Conservation (phyloP, 345 rosid genomes). For the Lenwebbia sp. region DNA sequence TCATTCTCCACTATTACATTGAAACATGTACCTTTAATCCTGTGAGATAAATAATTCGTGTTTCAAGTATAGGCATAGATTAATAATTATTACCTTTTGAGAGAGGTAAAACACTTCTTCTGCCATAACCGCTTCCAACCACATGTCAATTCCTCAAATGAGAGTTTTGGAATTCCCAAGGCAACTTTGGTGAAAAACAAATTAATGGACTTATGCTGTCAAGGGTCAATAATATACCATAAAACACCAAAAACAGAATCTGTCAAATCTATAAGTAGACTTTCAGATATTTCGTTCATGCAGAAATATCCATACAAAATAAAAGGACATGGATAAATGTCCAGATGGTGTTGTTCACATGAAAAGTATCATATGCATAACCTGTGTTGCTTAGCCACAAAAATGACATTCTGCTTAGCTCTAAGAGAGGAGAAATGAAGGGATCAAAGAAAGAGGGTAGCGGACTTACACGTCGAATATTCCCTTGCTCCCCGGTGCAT, state of each 20-base stretch:
- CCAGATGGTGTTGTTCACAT: background rate
- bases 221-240: background rate
- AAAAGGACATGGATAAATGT: background rate
- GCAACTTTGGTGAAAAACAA: background rate
- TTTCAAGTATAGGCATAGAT: background rate
- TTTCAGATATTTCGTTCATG: background rate
- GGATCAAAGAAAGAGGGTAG: background rate
- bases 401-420: background rate
- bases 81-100: background rate
- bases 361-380: background rate
- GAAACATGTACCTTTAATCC: slow-evolving; percentile 53
- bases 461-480: slow-evolving; percentile 82
- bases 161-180: background rate
- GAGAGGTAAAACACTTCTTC: background rate
- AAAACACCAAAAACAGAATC: background rate
- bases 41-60: slow-evolving; percentile 8
- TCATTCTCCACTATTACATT: slow-evolving; percentile 46
- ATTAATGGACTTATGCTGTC: background rate
- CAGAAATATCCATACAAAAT: background rate
- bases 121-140: background rate
- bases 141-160: background rate
- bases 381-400: background rate
- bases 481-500: slow-evolving; percentile 62
- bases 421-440: background rate
- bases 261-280: background rate